A percentile compares a stretch with the other conserved stretches of the same genome.
Conservation (phyloP, 768 basidiomycete species). For the Psilocybe subaeruginosa region DNA sequence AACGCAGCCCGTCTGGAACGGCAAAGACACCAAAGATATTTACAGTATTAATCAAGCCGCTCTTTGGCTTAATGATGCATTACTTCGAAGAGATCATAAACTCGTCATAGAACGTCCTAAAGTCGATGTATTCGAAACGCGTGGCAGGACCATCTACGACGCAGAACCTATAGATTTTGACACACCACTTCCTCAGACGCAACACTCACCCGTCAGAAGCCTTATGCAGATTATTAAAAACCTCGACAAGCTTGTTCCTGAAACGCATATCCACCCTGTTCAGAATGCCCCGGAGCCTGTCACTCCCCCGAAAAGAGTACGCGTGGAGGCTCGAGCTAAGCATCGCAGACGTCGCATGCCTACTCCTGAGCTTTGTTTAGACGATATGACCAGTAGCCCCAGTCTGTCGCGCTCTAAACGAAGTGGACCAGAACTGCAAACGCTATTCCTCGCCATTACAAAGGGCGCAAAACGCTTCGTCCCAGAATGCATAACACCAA, state of each 20-base stretch:
- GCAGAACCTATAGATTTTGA: not conserved
- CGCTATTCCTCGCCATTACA: not conserved
- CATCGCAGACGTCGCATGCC: not conserved
- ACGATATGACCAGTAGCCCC: not conserved
- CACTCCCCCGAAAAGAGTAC: not conserved
- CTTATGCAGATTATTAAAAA: not conserved
- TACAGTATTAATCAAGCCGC: not conserved
- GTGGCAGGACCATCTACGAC: conserved; percentile 14
- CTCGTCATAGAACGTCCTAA: not conserved
- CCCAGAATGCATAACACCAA: not conserved
- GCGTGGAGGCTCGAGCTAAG: not conserved
- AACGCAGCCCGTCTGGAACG: not conserved
- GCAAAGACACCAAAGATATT: not conserved
- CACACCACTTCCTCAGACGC: not conserved
- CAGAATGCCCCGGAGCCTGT: not conserved
- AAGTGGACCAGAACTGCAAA: not conserved
- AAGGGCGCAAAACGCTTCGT: not conserved
- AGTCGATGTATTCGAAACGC: conserved; percentile 4
- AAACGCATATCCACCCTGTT: not conserved
- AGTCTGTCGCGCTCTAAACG: not conserved
- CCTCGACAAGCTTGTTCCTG: not conserved
- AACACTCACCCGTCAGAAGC: not conserved
- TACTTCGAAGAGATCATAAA: not conserved
- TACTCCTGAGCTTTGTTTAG: not conserved
- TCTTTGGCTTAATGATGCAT: conserved; percentile 1